Evolutionary conservation across 805 yeast species (phyloP), one percentile per base, ranked within the genome.

Genomic region (Kazachstania africana): DNA sequence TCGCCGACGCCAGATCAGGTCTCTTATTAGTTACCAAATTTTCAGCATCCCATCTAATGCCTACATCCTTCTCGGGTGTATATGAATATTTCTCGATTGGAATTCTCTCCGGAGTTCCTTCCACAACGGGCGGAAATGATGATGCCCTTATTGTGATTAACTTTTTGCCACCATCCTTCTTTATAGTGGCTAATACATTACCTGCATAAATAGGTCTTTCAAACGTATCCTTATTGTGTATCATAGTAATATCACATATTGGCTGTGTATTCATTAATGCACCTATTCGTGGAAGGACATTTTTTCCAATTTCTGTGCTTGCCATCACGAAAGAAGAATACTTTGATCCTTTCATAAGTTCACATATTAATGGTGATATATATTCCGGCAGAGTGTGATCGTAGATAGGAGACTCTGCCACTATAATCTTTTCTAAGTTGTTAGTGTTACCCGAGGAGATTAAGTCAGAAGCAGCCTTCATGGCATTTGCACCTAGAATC

Each of bases 141-240:
- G 95, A 78, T 1, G 84, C 65, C 61, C 97, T 74, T 8, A 81
- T 74, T n/a, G 94, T 78, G 9, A 81, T 61, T 37, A 88, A 60
- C 32, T 81, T 67, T 39, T 71, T 63, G 4, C 65, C 53, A 48
- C 88, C 95, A 16, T 54, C 63, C 16, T 83, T 65, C 54, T 75
- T 71, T 30, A 91, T 82, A 3, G 95, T 85, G 25, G 83, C 71
- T 36, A 83, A 63, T 4, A 93, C 94, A 58, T 91, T 91, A 29
- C 98, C 98, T 14, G 98, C 97, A 53, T 82, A 91, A 24, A 88
- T 84, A 28, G 97, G 96, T 56, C 97, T 78, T 24, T 78, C 75
- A 57, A 88, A 91, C 6, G 91, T 79, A 38, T 68, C 71, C 12
- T 71, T 65, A 31, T 72, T 62, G 41, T 69, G 70, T 24, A 88